Evolutionary conservation across 768 basidiomycete genomes (phyloP).

Genomic region (Rhodotorula paludigena): DNA sequence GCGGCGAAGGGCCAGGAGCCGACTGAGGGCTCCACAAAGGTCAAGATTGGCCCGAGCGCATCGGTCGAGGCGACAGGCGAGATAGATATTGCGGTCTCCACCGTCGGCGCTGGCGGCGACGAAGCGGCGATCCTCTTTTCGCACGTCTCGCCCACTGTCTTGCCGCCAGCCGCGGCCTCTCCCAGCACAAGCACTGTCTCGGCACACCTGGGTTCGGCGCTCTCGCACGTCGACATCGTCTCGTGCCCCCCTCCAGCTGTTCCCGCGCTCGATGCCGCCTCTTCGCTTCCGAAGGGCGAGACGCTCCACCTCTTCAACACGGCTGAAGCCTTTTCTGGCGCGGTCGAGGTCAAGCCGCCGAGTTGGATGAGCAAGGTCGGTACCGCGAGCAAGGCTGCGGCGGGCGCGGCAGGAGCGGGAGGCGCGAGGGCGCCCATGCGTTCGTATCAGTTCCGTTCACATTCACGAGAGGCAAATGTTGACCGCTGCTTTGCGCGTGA

Average conservation of each 20-base stretch:
- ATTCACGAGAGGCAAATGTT: too few species aligned
- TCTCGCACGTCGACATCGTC: constrained; percentile 26
- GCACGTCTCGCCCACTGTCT: neutral
- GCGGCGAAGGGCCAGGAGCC: neutral
- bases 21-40: constrained; percentile 10
- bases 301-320: constrained; percentile 29
- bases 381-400: neutral
- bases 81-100: constrained; percentile 18
- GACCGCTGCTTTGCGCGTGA: too few species aligned
- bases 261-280: neutral
- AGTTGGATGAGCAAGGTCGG: constrained; percentile 29
- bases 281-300: neutral
- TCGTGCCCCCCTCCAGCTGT: neutral
- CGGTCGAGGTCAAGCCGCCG: constrained; percentile 35
- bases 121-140: neutral
- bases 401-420: constrained; percentile 3
- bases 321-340: constrained; percentile 13
- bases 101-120: neutral
- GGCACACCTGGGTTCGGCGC: neutral
- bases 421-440: constrained; percentile 74
- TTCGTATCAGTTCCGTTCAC: neutral
- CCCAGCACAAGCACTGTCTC: constrained; percentile 2
- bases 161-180: neutral
- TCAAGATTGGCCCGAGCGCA: constrained; percentile 3
- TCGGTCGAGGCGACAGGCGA: neutral